Evolutionary conservation across 148 eudicot species (phyloP).

Genomic region (Rheum nobile): DNA sequence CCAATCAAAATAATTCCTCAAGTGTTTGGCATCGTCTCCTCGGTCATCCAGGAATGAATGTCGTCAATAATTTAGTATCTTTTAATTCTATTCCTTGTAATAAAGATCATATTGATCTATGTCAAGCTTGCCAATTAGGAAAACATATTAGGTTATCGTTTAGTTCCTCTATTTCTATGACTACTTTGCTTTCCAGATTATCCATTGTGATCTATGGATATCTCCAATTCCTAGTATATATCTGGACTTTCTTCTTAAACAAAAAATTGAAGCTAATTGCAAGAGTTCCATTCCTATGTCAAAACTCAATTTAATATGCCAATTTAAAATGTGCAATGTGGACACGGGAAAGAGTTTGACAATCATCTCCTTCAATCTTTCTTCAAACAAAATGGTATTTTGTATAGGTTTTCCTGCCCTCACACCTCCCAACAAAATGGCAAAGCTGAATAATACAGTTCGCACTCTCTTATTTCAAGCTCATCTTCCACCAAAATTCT

Average conservation of each 20-base stretch:
- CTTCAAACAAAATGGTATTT: background rate
- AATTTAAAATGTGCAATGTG: slow-evolving; percentile 13
- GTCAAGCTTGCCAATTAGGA: background rate
- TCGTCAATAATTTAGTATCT: background rate
- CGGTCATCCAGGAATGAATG: background rate
- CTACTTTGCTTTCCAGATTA: slow-evolving; percentile 5
- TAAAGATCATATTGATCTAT: background rate
- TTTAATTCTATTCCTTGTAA: background rate
- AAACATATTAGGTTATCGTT: slow-evolving; percentile 13
- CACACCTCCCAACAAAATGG: slow-evolving; percentile 12
- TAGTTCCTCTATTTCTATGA: background rate
- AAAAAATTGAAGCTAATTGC: background rate
- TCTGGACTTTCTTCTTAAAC: slow-evolving; percentile 9
- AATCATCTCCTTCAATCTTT: background rate
- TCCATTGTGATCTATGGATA: slow-evolving; percentile 16
- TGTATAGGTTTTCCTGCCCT: background rate
- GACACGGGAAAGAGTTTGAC: slow-evolving; percentile 10
- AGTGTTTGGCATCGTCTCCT: background rate
- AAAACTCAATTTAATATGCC: background rate
- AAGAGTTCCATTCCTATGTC: background rate
- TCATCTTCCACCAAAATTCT: background rate
- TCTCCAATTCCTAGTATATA: slow-evolving; percentile 11
- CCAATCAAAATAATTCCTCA: background rate
- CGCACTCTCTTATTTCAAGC: slow-evolving; percentile 10
- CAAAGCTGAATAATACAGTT: slow-evolving; percentile 11